Base-by-base conservation (phyloP, 2,329 filamentous ascomycete species). In the Aspergillus ibericus region DNA sequence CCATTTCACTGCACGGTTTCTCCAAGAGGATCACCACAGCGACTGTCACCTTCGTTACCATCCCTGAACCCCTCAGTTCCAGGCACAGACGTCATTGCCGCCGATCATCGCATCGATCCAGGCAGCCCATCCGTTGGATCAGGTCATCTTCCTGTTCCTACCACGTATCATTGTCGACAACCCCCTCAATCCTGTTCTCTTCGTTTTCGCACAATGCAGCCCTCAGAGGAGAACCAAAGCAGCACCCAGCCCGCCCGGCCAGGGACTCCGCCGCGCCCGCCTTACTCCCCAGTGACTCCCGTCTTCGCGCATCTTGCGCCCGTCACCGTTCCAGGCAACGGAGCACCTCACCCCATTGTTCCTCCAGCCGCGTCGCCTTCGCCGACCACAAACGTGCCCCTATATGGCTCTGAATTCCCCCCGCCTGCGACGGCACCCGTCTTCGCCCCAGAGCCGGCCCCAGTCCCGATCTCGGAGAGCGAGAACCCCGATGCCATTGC, bases 401-500 rank as follows among this genome's bases (percentile, higher is more conserved):
- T 38, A 13, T 58, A 59, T 47, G 57, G 47, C 5, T 64, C 65
- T 1, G 34, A 51, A 5, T 53, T 53, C 34, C 62, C 59, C 15
- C 67, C 64, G 4, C 67, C 68, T 16, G 60, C 60, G 29, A 55
- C 47, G 12, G 63, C 66, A 7, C 58, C 68, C 1, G 66, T 68
- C 46, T 72, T 76, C 47, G 70, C 67, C 13, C 68, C 72, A 1
- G 71, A 75, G 55, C 77, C 78, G 1, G 62, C 74, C n/a, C 69
- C 78, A 2, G 70, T 79, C 3, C 78, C 79, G 9, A 75, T 81
- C 55, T 79, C 77, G 29, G 76, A 80, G 58, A 78, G 77, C 54
- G 75, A 79, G 56, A 96, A 96, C 70, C 88, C 91, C 7, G 93
- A 98, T 79, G 92, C 89, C 22, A 88, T 97, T 60, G 93, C 93